Base-by-base conservation (phyloP, 2,329 filamentous ascomycete species). In the Fusarium sp. region DNA sequence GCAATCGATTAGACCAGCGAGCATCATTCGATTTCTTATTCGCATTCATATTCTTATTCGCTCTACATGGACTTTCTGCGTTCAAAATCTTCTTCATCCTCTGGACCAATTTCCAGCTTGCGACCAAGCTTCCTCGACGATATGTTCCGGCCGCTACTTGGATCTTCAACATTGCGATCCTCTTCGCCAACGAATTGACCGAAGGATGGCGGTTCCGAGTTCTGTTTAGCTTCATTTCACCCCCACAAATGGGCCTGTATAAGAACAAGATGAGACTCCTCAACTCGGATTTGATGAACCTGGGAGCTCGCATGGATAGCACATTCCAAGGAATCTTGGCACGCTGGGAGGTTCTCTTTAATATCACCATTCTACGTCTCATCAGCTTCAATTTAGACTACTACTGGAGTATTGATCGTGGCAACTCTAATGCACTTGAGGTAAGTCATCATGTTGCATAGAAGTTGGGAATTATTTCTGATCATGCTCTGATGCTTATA, bases 341-440 rank as follows among this genome's bases (percentile, higher is more conserved):
- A 0, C 90, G 96, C 67, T 99, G 96, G 96, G 94, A 98, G 81
- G 91, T 99, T n/a, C 88, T 98, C 10, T 99, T 99, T 87, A 99
- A 99, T 79, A 90, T 99, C 70, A 98, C 96, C 7, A 92, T 98
- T 33, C 85, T 99, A 63, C 92, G 96, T 10, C 87, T 98, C 54
- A 95, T 99, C 78, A 98, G 96, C 81, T 99, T 98, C 88, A 98
- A 98, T 81, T 83, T 99, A 80, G 96, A 99, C 83, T 95, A 97
- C 81, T 96, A 97, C 81, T 99, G 96, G 96, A 96, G 94, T 77
- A 82, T 93, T 6, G 90, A 93, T 73, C 87, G 90, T 66, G 85
- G 88, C 44, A 84, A 83, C 69, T 85, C 88, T 35, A 95, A 90
- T 78, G 88, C 92, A 14, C 82, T 98, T 47, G 96, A 98, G 92